Base-by-base conservation (phyloP, 805 yeast genomes). In the Nadsonia fulvescens region DNA sequence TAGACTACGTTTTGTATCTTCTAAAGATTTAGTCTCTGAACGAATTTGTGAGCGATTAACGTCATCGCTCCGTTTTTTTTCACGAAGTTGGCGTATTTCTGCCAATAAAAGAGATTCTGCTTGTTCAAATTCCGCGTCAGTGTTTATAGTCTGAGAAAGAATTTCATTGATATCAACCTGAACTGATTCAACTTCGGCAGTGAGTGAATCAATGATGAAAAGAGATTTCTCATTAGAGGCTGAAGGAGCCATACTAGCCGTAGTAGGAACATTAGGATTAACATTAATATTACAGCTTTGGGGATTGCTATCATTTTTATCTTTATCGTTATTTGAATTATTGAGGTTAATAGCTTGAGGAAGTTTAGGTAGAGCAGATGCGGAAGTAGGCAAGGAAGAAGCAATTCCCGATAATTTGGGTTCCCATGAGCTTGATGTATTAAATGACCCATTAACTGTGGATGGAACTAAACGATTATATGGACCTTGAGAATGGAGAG, bases 1-100 rank as follows among this genome's bases (percentile, higher is more conserved):
- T 9, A 53, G 37, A 10, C 38, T 37, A 5, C 54, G 47, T 27
- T 47, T 46, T 5, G 46, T 35, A 14, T 51, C 54, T 24, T 54
- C 60, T 11, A 53, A 37, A 0, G 41, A 22, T 29, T 51, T 50
- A 18, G 42, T 42, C 25, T 55, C 60, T 0, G 47, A 32, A 12
- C 51, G 36, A n/a, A 51, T 32, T 22, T 39, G 49, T 6, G 47
- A 26, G 7, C 53, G 38, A n/a, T 36, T 37, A 11, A 30, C 37
- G 28, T 51, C 57, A 14, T 44, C 49, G 6, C 31, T 33, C 12
- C 46, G 40, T 14, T 43, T 33, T 12, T 39, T 30, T 12, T 47
- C 48, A 18, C 44, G 42, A 6, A 43, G 32, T 7, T 31, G 27
- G 14, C 48, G 47, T 14, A 41, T 37, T 21, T 49, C 51, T 8